phyloP scores from a whole-genome alignment of 164 flowering plant species.

The Macadamia tetraphylla region DNA sequence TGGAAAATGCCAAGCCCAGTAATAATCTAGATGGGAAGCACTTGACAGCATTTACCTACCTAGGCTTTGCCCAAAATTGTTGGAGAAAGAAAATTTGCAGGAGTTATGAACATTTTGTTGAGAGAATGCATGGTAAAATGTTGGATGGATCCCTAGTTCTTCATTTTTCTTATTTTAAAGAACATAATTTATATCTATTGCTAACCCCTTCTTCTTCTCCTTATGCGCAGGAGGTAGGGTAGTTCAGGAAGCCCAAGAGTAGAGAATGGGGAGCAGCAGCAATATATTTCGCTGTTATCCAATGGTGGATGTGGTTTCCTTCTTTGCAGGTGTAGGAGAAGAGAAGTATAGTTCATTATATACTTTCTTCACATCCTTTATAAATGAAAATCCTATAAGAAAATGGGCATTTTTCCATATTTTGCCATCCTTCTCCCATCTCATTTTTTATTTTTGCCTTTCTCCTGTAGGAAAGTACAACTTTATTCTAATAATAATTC shows the following conservation, averaged over 20 bases:
- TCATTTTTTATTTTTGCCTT: background rate
- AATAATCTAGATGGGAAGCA: slow-evolving; percentile 87
- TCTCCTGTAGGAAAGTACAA: no score
- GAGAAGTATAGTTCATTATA: background rate
- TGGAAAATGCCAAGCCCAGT: slow-evolving; percentile 73
- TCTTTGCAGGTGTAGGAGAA: background rate
- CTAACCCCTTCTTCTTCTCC: background rate
- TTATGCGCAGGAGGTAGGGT: background rate
- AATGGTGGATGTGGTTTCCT: background rate
- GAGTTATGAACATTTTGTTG: slow-evolving; percentile 82
- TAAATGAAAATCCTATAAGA: background rate
- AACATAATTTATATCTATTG: background rate
- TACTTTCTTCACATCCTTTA: background rate
- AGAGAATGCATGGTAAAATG: slow-evolving; percentile 83
- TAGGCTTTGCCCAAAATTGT: slow-evolving; percentile 56
- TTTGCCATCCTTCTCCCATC: background rate
- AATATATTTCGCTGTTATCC: no score
- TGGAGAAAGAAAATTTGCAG: slow-evolving; percentile 57
- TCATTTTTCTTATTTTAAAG: background rate
- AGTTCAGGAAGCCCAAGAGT: background rate
- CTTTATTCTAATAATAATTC: no score
- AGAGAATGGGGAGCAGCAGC: background rate
- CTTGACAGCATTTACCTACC: slow-evolving; percentile 70
- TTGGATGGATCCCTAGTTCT: background rate
- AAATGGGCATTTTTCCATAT: background rate